phyloP scores from a whole-genome alignment of 768 basidiomycete species.

The Polyporus arcularius region DNA sequence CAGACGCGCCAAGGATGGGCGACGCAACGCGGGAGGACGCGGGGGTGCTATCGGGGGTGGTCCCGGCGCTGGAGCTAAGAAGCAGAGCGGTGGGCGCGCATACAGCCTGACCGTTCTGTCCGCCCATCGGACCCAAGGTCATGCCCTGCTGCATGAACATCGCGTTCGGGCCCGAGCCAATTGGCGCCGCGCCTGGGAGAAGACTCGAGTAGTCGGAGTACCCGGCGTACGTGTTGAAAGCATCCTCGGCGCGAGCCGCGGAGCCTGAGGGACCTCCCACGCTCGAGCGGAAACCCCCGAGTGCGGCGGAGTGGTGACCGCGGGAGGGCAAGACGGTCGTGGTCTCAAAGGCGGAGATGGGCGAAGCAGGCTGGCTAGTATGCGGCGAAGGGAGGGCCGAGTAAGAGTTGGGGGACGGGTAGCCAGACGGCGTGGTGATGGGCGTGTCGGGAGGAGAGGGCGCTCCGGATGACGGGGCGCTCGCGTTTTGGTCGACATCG shows the following conservation, averaged over 20 bases:
- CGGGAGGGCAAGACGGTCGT: constrained; percentile 55
- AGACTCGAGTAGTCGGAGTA: constrained; percentile 65
- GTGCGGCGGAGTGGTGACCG: constrained; percentile 34
- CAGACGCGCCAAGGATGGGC: constrained; percentile 26
- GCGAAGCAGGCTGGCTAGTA: constrained; percentile 35
- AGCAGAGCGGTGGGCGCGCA: constrained; percentile 71
- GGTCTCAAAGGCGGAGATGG: constrained; percentile 53
- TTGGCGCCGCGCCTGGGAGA: constrained; percentile 49
- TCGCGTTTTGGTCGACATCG: constrained; percentile 51
- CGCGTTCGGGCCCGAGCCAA: constrained; percentile 11
- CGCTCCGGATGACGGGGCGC: constrained; percentile 35
- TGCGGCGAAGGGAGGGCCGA: constrained; percentile 28
- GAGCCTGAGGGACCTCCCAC: constrained; percentile 30
- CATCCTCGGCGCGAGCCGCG: constrained; percentile 43
- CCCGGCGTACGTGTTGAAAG: constrained; percentile 70
- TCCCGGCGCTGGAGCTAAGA: constrained; percentile 47
- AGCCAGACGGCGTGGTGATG: constrained; percentile 42
- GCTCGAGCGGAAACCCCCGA: constrained; percentile 35
- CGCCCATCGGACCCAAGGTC: constrained; percentile 32
- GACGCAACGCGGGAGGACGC: constrained; percentile 46
- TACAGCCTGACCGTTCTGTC: constrained; percentile 33
- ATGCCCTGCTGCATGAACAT: constrained; percentile 40
- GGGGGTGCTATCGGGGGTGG: constrained; percentile 50
- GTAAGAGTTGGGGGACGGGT: constrained; percentile 27
- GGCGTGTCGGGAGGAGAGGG: constrained; percentile 48